Evolutionary conservation across 768 basidiomycete genomes (phyloP).

Genomic region (Mycena epipterygia): DNA sequence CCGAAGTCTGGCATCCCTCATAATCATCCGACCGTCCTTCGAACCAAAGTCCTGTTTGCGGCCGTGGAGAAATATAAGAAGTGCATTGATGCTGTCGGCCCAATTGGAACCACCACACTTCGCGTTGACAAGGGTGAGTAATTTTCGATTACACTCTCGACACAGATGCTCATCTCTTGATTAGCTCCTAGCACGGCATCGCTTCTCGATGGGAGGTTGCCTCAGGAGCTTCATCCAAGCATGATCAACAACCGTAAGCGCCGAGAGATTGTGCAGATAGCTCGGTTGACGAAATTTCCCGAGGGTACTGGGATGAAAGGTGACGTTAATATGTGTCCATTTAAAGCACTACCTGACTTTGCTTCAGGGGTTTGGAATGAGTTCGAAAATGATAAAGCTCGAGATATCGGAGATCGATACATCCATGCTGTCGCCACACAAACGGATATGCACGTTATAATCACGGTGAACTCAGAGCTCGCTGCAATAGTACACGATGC

Average conservation of each 20-base stretch:
- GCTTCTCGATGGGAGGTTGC: neutral
- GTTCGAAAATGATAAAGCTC: neutral
- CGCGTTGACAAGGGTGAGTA: neutral
- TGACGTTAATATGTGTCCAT: neutral
- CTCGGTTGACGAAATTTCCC: neutral
- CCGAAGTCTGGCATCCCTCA: neutral
- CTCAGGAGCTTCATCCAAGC: neutral
- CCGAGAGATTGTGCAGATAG: neutral
- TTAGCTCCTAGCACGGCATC: neutral
- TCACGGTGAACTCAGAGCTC: neutral
- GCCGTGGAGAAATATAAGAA: neutral
- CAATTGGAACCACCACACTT: neutral
- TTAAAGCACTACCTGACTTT: no score
- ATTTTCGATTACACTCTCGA: no score
- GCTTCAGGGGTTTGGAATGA: neutral
- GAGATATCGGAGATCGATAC: neutral
- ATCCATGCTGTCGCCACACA: neutral
- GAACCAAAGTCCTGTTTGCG: neutral
- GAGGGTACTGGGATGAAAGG: neutral
- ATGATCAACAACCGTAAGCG: neutral
- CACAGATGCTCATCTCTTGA: no score
- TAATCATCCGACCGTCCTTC: conserved; percentile 3
- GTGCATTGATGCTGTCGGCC: neutral
- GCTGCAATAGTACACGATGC: neutral
- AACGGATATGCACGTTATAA: neutral